These are phyloP conservation scores for Tubosaeta brunneosetosa DNA, from an alignment of 768 basidiomycete species.

Conservation along the genomic window DNA sequence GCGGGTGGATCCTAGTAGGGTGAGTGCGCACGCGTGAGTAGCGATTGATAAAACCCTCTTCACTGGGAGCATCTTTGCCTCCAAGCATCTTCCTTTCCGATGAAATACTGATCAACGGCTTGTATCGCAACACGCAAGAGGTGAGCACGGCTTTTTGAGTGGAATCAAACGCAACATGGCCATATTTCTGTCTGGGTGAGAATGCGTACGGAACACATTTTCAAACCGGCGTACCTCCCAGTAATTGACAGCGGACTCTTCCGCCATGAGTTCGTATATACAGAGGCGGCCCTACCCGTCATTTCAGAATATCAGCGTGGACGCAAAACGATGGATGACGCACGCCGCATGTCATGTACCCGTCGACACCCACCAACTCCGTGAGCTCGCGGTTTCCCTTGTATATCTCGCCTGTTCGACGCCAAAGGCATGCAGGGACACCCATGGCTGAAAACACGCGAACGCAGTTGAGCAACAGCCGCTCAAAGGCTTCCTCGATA, in stretches of 20 bases:
- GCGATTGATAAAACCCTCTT: conserved; percentile 78
- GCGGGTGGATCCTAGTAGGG: too few relatives aligned
- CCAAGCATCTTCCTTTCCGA: conserved; percentile 29
- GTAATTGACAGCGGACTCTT: conserved; percentile 94
- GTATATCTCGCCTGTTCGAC: conserved; percentile 96
- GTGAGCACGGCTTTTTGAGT: conserved; percentile 90
- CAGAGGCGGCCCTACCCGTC: conserved; percentile 71
- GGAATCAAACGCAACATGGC: conserved; percentile 89
- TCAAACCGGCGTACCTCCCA: conserved; percentile 68
- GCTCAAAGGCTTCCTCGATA: conserved; percentile 97
- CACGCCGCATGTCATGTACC: conserved; percentile 83
- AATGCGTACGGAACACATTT: neutral
- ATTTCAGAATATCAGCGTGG: neutral
- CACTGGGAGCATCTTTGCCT: conserved; percentile 34
- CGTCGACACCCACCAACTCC: conserved; percentile 82
- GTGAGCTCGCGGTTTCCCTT: conserved; percentile 97
- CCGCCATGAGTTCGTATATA: conserved; percentile 98
- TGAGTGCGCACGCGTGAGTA: conserved; percentile 38
- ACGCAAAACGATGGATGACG: conserved; percentile 19
- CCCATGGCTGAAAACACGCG: conserved; percentile 94
- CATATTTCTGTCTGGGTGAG: conserved; percentile 71
- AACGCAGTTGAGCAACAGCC: conserved; percentile 91
- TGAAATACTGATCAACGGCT: conserved; percentile 52
- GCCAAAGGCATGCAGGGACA: conserved; percentile 95
- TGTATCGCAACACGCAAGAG: conserved; percentile 81